Conservation (phyloP, 139 green algal species). For the Zygnema cylindricum region DNA sequence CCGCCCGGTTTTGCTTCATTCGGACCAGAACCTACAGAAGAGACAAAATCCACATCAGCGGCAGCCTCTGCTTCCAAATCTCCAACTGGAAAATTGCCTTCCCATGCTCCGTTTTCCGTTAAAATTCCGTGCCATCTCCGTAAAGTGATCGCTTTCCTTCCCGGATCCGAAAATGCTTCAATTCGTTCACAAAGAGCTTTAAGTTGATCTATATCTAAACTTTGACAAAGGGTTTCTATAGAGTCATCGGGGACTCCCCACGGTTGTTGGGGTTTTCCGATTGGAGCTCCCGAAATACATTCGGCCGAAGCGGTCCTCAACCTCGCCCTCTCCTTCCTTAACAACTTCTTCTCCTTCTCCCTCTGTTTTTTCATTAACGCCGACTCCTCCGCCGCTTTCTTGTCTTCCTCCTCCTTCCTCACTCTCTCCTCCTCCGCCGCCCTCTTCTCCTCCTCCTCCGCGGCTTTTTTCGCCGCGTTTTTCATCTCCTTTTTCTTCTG, state of each 20-base stretch:
- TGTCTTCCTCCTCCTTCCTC: constrained; percentile 56
- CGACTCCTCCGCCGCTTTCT: constrained; percentile 39
- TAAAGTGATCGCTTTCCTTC: background rate
- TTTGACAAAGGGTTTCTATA: constrained; percentile 74
- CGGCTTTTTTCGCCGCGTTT: constrained; percentile 45
- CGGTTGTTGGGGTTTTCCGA: too few relatives aligned
- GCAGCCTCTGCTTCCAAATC: background rate
- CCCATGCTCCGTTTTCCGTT: background rate
- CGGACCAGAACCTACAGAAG: background rate
- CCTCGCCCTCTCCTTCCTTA: constrained; percentile 79
- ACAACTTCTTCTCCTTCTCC: constrained; percentile 83
- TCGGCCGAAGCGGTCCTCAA: background rate
- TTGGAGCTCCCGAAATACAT: background rate
- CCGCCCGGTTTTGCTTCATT: background rate
- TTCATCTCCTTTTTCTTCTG: constrained; percentile 63
- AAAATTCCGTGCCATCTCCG: background rate
- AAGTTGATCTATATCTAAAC: constrained; percentile 64
- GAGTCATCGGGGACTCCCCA: constrained; percentile 60
- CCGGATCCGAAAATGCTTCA: background rate
- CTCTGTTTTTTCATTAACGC: constrained; percentile 72
- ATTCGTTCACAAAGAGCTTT: constrained; percentile 66
- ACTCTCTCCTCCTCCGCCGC: constrained; percentile 63
- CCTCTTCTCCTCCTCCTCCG: constrained; percentile 62
- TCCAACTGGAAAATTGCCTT: background rate
- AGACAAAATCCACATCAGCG: background rate